These are phyloP conservation scores for Amphirosellinia nigrospora DNA, from an alignment of 495 filamentous ascomycete species.

Conservation along the genomic window DNA sequence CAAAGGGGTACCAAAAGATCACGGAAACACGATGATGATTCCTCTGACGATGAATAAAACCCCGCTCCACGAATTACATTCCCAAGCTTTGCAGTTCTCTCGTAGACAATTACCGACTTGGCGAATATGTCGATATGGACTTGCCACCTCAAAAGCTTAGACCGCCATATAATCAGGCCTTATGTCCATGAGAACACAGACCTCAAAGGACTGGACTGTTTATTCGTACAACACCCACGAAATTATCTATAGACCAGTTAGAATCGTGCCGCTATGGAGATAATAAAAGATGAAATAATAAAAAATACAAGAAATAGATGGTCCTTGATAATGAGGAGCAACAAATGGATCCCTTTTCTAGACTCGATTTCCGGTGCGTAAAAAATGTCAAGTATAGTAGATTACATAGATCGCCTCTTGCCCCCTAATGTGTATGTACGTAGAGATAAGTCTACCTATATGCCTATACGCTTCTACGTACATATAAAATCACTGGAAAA, in stretches of 20 bases:
- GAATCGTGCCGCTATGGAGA: background rate
- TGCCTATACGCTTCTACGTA: background rate
- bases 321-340: background rate
- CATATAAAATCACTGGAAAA: background rate
- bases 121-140: background rate
- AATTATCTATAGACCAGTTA: background rate
- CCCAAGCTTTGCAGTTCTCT: background rate
- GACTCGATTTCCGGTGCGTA: background rate
- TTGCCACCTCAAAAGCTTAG: background rate
- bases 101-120: background rate
- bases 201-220: background rate
- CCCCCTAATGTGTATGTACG: background rate
- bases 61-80: background rate
- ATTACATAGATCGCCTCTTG: background rate
- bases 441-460: background rate
- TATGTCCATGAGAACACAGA: background rate
- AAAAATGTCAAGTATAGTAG: background rate
- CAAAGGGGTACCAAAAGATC: conserved; percentile 52
- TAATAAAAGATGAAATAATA: too few relatives aligned
- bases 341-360: background rate
- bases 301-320: background rate
- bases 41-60: conserved; percentile 38
- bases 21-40: conserved; percentile 51
- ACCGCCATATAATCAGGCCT: background rate
- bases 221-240: background rate